Evolutionary conservation across 768 basidiomycete species (phyloP).

Genomic region (Leucosporidium yakuticum): DNA sequence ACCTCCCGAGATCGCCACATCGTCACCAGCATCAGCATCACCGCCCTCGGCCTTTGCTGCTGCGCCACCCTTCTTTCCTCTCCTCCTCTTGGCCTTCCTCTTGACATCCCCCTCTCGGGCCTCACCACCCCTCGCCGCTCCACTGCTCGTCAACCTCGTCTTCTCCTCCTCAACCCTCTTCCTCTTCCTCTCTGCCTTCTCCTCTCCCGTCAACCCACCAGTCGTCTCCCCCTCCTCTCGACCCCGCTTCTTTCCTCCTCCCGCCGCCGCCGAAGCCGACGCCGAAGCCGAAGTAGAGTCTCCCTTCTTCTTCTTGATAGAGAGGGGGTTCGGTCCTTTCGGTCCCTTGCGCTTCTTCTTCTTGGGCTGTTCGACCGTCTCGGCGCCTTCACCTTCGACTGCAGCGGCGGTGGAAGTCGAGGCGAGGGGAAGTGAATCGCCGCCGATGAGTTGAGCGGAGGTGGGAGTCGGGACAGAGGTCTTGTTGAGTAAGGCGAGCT

Average conservation of each 20-base stretch:
- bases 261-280: constrained; percentile 10
- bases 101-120: no score
- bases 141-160: no score
- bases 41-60: no score
- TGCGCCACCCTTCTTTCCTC: no score
- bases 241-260: constrained; percentile 12
- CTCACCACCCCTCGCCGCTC: no score
- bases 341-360: constrained; percentile 51
- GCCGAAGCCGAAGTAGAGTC: neutral
- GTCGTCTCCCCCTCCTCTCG: constrained; percentile 1
- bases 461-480: constrained; percentile 12
- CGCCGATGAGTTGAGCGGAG: constrained; percentile 6
- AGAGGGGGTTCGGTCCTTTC: constrained; percentile 86
- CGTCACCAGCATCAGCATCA: no score
- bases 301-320: constrained; percentile 62
- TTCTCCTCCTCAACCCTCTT: no score
- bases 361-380: constrained; percentile 19
- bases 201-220: neutral
- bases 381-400: constrained; percentile 5
- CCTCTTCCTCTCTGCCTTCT: neutral
- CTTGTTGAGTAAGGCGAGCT: constrained; percentile 30
- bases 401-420: constrained; percentile 11
- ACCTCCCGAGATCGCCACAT: no score
- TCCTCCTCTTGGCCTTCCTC: no score
- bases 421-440: neutral